These are phyloP conservation scores for Wickerhamomyces kurtzmanii DNA, from an alignment of 805 yeast species.

Conservation along the genomic window DNA sequence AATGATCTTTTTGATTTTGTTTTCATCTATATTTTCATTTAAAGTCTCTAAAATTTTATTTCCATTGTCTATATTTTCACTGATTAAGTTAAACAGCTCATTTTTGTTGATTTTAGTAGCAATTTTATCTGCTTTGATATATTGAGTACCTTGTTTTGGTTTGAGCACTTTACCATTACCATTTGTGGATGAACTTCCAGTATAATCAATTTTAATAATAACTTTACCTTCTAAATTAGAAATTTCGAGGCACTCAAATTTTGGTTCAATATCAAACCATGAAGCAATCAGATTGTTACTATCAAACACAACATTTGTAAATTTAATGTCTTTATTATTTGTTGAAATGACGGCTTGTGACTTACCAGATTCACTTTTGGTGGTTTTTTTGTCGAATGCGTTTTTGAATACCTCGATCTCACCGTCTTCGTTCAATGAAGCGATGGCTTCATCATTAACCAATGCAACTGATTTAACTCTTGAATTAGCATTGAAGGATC, in stretches of 20 bases:
- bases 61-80: conserved; percentile 10
- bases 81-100: too few species aligned
- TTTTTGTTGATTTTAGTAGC: too few species aligned
- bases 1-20: conserved; percentile 18
- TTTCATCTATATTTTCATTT: too few species aligned
- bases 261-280: conserved; percentile 30
- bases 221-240: too few species aligned
- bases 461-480: too few species aligned
- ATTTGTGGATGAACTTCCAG: too few species aligned
- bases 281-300: conserved; percentile 18
- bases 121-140: too few species aligned
- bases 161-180: too few species aligned
- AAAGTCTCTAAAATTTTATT: conserved; percentile 15
- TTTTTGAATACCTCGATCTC: conserved; percentile 22
- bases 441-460: conserved; percentile 12
- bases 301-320: conserved; percentile 13
- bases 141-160: too few species aligned
- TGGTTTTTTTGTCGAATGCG: conserved; percentile 2
- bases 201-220: too few species aligned
- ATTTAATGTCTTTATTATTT: conserved; percentile 15
- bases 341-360: conserved; percentile 11
- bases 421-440: conserved; percentile 19
- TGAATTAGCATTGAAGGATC: too few species aligned
- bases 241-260: conserved; percentile 19
- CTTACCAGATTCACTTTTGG: conserved; percentile 1